Conservation (phyloP, 139 green algal genomes). For the Coelastrella sp. region DNA sequence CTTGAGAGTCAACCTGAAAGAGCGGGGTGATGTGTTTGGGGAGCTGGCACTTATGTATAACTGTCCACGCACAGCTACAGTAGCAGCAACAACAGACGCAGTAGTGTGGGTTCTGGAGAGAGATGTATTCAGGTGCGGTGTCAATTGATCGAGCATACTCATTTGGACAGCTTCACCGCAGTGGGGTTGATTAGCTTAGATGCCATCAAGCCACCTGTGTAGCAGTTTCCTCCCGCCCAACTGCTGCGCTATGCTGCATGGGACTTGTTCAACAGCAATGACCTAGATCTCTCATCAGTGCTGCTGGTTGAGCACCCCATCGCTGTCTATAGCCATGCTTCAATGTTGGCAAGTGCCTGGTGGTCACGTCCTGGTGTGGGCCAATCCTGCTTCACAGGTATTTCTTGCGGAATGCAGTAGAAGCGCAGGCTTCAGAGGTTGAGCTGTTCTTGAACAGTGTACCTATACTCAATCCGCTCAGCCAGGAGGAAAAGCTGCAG, state of each 20-base stretch:
- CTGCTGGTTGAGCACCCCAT: too few species aligned
- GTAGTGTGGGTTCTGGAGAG: slow-evolving; percentile 94
- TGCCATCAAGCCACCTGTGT: too few species aligned
- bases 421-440: slow-evolving; percentile 76
- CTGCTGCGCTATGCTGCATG: too few species aligned
- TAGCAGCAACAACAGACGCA: slow-evolving; percentile 87
- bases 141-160: too few species aligned
- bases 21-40: slow-evolving; percentile 89
- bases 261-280: too few species aligned
- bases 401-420: slow-evolving; percentile 77
- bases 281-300: too few species aligned
- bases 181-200: too few species aligned
- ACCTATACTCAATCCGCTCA: slow-evolving; percentile 81
- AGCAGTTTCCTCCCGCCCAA: too few species aligned
- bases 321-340: too few species aligned
- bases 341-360: too few species aligned
- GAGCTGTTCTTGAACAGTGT: slow-evolving; percentile 95
- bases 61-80: slow-evolving; percentile 84
- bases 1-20: slow-evolving; percentile 92
- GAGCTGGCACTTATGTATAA: slow-evolving; percentile 96
- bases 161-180: too few species aligned
- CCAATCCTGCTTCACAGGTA: slow-evolving; percentile 60
- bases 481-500: slow-evolving; percentile 82
- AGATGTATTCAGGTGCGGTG: slow-evolving; percentile 79
- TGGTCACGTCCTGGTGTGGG: too few species aligned